Evolutionary conservation across 1,284 basidiomycete species (phyloP).

Genomic region (Meripilus lineatus): DNA sequence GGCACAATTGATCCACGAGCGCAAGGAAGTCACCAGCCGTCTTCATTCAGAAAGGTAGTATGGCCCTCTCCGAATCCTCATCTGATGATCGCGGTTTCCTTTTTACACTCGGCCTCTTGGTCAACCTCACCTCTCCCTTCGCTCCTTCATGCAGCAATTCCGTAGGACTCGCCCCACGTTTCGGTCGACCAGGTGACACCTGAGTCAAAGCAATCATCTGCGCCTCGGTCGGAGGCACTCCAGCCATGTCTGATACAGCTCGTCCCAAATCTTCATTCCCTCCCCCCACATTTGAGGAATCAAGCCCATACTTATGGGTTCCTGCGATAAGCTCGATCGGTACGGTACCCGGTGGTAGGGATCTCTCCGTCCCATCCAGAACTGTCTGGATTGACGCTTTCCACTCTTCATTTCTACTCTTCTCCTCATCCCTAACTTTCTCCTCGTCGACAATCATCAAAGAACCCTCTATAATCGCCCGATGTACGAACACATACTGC

Average conservation of each 20-base stretch:
- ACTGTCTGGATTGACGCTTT: slow-evolving; percentile 7
- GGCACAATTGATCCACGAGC: too few species aligned
- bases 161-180: slow-evolving; percentile 67
- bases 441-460: slow-evolving; percentile 77
- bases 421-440: slow-evolving; percentile 32
- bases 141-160: slow-evolving; percentile 60
- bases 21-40: too few species aligned
- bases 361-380: not conserved
- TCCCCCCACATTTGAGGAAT: not conserved
- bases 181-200: slow-evolving; percentile 39
- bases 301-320: not conserved
- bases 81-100: slow-evolving; percentile 27
- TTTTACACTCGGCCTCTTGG: slow-evolving; percentile 67
- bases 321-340: not conserved
- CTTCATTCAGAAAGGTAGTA: too few species aligned
- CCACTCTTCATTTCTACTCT: slow-evolving; percentile 21
- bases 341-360: not conserved
- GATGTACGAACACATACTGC: slow-evolving; percentile 89
- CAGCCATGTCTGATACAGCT: not conserved
- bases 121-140: slow-evolving; percentile 47
- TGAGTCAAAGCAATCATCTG: slow-evolving; percentile 10
- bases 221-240: slow-evolving; percentile 13
- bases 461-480: slow-evolving; percentile 78
- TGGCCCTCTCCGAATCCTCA: not conserved
- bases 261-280: not conserved